Conservation (phyloP, 2,329 filamentous ascomycete genomes). For the Monosporascus sp. region DNA sequence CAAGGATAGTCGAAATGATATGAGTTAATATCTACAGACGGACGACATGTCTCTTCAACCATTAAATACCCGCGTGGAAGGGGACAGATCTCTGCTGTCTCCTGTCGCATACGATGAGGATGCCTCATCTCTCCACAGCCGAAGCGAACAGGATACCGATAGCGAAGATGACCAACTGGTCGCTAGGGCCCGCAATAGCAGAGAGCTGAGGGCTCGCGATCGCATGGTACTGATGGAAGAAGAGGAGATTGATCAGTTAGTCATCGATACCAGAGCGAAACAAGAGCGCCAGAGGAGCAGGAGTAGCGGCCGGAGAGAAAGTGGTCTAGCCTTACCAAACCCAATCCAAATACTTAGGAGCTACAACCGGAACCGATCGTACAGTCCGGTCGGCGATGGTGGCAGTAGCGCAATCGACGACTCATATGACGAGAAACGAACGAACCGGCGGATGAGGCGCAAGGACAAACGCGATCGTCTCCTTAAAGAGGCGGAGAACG, state of each 20-base stretch:
- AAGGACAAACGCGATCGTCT: slow-evolving; percentile 49
- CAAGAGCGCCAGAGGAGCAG: slow-evolving; percentile 39
- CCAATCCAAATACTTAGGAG: slow-evolving; percentile 39
- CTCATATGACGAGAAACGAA: slow-evolving; percentile 45
- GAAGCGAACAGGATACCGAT: slow-evolving; percentile 69
- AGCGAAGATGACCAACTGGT: slow-evolving; percentile 71
- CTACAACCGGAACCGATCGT: slow-evolving; percentile 29
- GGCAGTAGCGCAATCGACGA: slow-evolving; percentile 45
- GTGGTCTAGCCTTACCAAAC: slow-evolving; percentile 46
- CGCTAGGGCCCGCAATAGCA: slow-evolving; percentile 60
- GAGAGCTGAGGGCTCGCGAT: slow-evolving; percentile 66
- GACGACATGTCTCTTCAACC: slow-evolving; percentile 24
- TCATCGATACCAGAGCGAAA: slow-evolving; percentile 45
- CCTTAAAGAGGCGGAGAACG: slow-evolving; percentile 49
- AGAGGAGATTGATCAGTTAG: slow-evolving; percentile 62
- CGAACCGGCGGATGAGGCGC: slow-evolving; percentile 44
- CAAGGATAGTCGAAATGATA: background rate
- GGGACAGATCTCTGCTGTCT: slow-evolving; percentile 50
- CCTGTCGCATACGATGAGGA: slow-evolving; percentile 65
- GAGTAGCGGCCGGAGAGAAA: slow-evolving; percentile 37
- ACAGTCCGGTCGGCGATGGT: slow-evolving; percentile 35
- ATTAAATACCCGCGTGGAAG: slow-evolving; percentile 23
- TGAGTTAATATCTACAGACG: background rate
- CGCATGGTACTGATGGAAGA: slow-evolving; percentile 69
- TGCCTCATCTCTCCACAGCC: slow-evolving; percentile 60